These are phyloP conservation scores for Fusarium decemcellulare DNA, from an alignment of 2,329 filamentous ascomycete species.

Conservation along the genomic window DNA sequence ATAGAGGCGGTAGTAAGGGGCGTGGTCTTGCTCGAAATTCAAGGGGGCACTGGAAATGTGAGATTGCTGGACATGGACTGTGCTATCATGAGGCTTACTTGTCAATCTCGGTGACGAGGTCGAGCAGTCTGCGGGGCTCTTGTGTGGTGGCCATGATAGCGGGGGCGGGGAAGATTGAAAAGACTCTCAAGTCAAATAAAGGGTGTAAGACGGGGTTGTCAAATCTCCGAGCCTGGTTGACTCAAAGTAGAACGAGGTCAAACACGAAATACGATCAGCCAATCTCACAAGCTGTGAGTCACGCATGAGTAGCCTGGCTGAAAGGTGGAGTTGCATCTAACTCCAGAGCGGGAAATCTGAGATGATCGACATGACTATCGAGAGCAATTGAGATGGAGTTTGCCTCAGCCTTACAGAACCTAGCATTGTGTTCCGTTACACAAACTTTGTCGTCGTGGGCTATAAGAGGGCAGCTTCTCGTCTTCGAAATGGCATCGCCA, in stretches of 20 bases:
- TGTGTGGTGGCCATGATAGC: conserved; percentile 27
- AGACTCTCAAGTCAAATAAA: too few relatives aligned
- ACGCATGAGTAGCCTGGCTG: neutral
- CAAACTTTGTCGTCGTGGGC: too few relatives aligned
- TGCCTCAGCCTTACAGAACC: too few relatives aligned
- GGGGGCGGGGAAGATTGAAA: neutral
- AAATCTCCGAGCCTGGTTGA: neutral
- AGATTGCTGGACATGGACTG: neutral
- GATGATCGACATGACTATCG: conserved; percentile 8
- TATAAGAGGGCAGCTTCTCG: neutral
- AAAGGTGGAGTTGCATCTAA: conserved; percentile 25
- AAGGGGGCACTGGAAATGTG: conserved; percentile 60
- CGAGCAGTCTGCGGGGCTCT: conserved; percentile 48
- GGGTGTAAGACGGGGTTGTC: neutral
- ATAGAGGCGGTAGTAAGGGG: conserved; percentile 61
- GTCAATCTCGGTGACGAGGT: conserved; percentile 58
- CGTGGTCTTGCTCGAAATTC: conserved; percentile 54
- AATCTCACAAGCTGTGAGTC: neutral
- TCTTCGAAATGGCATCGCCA: neutral
- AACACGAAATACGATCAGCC: neutral
- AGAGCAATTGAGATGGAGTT: too few relatives aligned
- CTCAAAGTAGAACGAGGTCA: neutral
- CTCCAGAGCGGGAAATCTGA: neutral
- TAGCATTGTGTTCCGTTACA: too few relatives aligned
- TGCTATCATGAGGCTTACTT: conserved; percentile 52